Conservation (phyloP, 768 basidiomycete genomes). For the Tephrocybe sp. region DNA sequence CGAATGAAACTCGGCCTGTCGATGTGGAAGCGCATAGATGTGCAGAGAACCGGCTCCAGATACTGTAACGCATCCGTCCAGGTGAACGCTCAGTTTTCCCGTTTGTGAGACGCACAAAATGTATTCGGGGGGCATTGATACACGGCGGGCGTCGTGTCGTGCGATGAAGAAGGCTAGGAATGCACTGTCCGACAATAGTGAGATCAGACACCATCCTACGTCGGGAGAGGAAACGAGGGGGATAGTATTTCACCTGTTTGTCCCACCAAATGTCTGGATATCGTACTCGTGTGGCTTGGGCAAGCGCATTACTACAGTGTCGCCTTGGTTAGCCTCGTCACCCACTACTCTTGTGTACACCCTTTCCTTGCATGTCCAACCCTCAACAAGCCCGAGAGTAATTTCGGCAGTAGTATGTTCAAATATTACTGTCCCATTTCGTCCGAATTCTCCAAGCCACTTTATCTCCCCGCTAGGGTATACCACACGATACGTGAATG, state of each 20-base stretch:
- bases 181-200: slow-evolving; percentile 18
- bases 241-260: slow-evolving; percentile 19
- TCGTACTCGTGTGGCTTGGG: slow-evolving; percentile 21
- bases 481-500: slow-evolving; percentile 49
- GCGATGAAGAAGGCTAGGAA: slow-evolving; percentile 32
- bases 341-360: slow-evolving; percentile 7
- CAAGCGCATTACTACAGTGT: slow-evolving; percentile 17
- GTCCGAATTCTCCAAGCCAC: slow-evolving; percentile 46
- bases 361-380: slow-evolving; percentile 17
- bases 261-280: slow-evolving; percentile 18
- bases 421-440: slow-evolving; percentile 41
- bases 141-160: slow-evolving; percentile 12
- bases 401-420: slow-evolving; percentile 17
- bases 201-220: not conserved
- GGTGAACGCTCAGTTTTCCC: slow-evolving; percentile 23
- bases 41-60: slow-evolving; percentile 29
- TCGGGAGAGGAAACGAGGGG: not conserved
- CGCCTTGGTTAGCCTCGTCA: not conserved
- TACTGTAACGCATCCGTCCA: slow-evolving; percentile 22
- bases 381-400: slow-evolving; percentile 19
- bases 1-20: slow-evolving; percentile 8
- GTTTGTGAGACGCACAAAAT: slow-evolving; percentile 28
- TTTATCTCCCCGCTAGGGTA: slow-evolving; percentile 39
- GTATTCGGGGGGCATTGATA: slow-evolving; percentile 25
- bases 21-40: slow-evolving; percentile 19